phyloP scores from a whole-genome alignment of 225 moss, liverwort and hornwort genomes.

The Asterella californica region DNA sequence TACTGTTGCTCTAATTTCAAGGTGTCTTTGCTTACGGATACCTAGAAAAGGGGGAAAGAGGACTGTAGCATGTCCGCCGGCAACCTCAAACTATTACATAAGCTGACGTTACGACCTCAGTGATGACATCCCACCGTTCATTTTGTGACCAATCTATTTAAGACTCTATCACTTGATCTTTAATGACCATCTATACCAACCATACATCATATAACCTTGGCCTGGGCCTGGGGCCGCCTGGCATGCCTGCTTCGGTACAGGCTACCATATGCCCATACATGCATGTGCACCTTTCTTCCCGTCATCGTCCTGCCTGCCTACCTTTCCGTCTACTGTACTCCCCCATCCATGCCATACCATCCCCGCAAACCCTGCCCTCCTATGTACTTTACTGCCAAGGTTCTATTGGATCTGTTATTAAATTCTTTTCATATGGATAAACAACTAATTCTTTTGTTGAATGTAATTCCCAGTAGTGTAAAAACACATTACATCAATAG shows the following conservation, averaged over 20 bases:
- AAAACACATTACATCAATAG: too few species aligned
- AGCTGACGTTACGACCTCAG: not conserved
- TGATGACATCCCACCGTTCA: constrained; percentile 2
- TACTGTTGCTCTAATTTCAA: not conserved
- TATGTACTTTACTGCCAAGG: too few species aligned
- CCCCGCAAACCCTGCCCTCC: too few species aligned
- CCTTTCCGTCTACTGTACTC: not conserved
- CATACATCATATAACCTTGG: not conserved
- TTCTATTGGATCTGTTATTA: too few species aligned
- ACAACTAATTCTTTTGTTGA: too few species aligned
- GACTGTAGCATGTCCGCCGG: not conserved
- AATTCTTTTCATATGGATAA: too few species aligned
- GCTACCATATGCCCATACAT: not conserved
- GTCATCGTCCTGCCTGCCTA: not conserved
- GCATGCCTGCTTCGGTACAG: not conserved
- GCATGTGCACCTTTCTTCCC: not conserved
- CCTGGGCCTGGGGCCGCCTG: not conserved
- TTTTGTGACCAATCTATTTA: not conserved
- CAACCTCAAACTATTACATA: not conserved
- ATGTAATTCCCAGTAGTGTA: too few species aligned
- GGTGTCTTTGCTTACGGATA: not conserved
- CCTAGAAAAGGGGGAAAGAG: not conserved
- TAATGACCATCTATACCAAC: not conserved
- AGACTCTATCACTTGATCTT: not conserved
- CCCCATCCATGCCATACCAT: not conserved